A percentile compares a stretch with the other conserved stretches of the same genome.
phyloP scores from a whole-genome alignment of 2,329 filamentous ascomycete genomes.

The Basipetospora chlamydospora region DNA sequence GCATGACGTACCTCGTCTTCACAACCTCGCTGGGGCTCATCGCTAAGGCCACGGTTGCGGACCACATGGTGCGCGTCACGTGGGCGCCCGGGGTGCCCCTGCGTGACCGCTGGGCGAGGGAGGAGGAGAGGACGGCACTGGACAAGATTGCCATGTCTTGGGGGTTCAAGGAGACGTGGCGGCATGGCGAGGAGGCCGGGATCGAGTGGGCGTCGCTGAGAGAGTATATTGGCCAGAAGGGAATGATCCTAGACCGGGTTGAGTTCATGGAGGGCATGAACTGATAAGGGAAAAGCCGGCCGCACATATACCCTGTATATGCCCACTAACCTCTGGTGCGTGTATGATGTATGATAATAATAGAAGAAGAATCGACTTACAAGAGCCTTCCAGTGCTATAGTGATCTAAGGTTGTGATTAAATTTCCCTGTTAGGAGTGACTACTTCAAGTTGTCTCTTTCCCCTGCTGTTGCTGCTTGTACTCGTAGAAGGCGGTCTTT shows the following conservation, averaged over 20 bases:
- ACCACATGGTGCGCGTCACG: constrained; percentile 87
- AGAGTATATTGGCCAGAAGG: constrained; percentile 68
- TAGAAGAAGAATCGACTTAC: not conserved
- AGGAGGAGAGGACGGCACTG: constrained; percentile 77
- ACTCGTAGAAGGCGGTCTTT: not conserved
- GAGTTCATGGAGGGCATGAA: constrained; percentile 87
- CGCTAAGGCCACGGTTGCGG: constrained; percentile 74
- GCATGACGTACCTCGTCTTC: constrained; percentile 69
- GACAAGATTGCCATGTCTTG: constrained; percentile 79
- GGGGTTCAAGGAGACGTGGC: constrained; percentile 73
- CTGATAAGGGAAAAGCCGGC: constrained; percentile 9
- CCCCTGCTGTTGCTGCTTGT: no score
- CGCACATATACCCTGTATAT: not conserved
- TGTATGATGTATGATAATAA: not conserved
- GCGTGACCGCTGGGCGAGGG: constrained; percentile 68
- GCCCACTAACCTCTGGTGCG: not conserved
- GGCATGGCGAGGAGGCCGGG: constrained; percentile 80
- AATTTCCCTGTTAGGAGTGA: no score
- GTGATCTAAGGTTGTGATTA: no score
- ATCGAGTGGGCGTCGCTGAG: constrained; percentile 76
- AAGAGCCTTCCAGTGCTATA: no score
- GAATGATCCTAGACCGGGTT: constrained; percentile 81
- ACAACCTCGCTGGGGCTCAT: constrained; percentile 72
- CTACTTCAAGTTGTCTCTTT: no score
- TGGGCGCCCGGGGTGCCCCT: constrained; percentile 77